These are phyloP conservation scores for Ulota crispa DNA, from an alignment of 225 moss, liverwort and hornwort species.

Conservation along the genomic window DNA sequence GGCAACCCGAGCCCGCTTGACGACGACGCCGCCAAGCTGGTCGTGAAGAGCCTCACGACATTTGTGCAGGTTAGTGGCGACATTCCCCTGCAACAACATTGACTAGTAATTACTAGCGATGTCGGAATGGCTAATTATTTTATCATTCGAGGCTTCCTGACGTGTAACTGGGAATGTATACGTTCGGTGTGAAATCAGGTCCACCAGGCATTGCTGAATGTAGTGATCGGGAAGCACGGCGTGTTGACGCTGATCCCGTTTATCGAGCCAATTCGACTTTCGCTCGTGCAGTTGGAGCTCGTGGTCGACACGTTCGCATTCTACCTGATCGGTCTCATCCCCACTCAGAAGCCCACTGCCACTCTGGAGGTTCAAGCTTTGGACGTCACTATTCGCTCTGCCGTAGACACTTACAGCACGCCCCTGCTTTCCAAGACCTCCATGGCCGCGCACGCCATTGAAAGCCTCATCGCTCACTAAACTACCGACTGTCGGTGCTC, in stretches of 20 bases:
- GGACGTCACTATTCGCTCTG: neutral
- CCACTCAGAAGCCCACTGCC: neutral
- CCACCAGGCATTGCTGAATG: constrained; percentile 18
- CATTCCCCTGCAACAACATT: no score
- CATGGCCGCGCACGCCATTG: neutral
- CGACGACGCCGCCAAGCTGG: neutral
- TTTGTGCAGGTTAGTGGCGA: constrained; percentile 13
- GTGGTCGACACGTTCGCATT: constrained; percentile 7
- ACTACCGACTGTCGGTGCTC: neutral
- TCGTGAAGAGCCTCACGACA: constrained; percentile 6
- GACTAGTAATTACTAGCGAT: no score
- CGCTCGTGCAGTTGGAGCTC: neutral
- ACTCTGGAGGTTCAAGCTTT: neutral
- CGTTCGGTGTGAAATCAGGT: neutral
- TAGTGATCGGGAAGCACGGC: constrained; percentile 25
- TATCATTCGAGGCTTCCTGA: no score
- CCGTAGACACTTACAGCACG: neutral
- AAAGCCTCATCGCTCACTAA: neutral
- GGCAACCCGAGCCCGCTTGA: neutral
- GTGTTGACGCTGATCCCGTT: neutral
- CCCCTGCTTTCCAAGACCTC: rapidly evolving
- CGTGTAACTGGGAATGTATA: no score
- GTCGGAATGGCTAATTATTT: no score
- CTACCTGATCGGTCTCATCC: constrained; percentile 5
- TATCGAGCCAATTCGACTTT: constrained; percentile 13